phyloP scores from a whole-genome alignment of 1,139 yeast genomes.

The Pichia sp. region DNA sequence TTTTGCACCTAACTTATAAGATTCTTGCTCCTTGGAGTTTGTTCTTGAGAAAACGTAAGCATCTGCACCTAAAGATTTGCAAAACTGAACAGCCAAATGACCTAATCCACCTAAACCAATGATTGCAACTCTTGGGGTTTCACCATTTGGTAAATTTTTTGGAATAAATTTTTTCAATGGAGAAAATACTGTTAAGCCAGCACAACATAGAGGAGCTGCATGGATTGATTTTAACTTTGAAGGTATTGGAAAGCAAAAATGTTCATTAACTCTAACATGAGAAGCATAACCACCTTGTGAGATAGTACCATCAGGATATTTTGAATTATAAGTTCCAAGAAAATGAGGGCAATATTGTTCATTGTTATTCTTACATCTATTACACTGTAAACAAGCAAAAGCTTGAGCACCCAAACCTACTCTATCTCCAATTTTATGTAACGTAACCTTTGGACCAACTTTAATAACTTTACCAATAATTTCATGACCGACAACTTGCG shows the following conservation, averaged over 20 bases:
- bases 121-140: constrained; percentile 41
- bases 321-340: constrained; percentile 40
- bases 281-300: constrained; percentile 61
- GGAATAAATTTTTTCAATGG: constrained; percentile 41
- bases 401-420: constrained; percentile 58
- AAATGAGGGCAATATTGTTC: constrained; percentile 43
- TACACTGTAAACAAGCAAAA: constrained; percentile 42
- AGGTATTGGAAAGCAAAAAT: constrained; percentile 50
- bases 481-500: constrained; percentile 40
- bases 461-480: constrained; percentile 37
- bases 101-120: constrained; percentile 58
- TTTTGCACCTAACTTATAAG: constrained; percentile 44
- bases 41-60: constrained; percentile 51
- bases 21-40: constrained; percentile 42
- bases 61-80: constrained; percentile 51
- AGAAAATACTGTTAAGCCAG: constrained; percentile 55
- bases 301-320: constrained; percentile 34
- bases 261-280: constrained; percentile 48
- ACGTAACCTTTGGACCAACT: constrained; percentile 39
- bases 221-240: constrained; percentile 38
- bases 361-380: constrained; percentile 37
- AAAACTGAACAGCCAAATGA: constrained; percentile 49
- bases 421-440: constrained; percentile 46
- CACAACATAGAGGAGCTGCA: constrained; percentile 63
- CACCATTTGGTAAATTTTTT: constrained; percentile 30